Evolutionary conservation across 306 rosid genomes (phyloP), one percentile per base, ranked within the genome.

Genomic region (Clitoria ternatea): DNA sequence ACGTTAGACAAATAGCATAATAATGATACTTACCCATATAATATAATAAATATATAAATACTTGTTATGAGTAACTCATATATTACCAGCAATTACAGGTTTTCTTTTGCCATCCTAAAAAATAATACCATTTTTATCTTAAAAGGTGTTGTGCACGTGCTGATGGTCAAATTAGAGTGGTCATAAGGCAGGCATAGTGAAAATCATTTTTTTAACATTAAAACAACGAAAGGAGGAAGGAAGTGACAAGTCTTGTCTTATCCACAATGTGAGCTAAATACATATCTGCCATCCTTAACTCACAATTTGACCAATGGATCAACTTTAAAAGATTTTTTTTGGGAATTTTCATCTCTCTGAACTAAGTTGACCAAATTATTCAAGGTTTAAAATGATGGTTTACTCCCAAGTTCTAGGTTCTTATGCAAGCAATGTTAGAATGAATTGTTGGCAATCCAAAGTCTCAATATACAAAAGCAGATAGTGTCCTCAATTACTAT

Each of bases 81-180:
- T n/a, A n/a, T n/a, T n/a, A n/a, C n/a, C n/a, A n/a, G n/a, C n/a
- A n/a, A n/a, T n/a, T n/a, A n/a, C n/a, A n/a, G n/a, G n/a, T n/a
- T n/a, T n/a, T n/a, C n/a, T n/a, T n/a, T n/a, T n/a, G n/a, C n/a
- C n/a, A n/a, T n/a, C n/a, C n/a, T n/a, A n/a, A n/a, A n/a, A n/a
- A n/a, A n/a, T n/a, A n/a, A n/a, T 56, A 13, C 43, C 6, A 44
- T 30, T 42, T 42, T 15, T 13, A 57, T 67, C 75, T 67, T 76
- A 76, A 76, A 76, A 76, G 75, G 54, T 76, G 70, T 35, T 57
- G 66, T 45, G 70, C 80, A 76, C 75, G 74, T 66, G 74, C 45
- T 56, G 12, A 45, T 67, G 69, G 45, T 56, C 80, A 56, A 75
- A 67, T 35, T 33, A 65, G 56, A 30, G 42, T 26, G 23, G 36